Base-by-base conservation (phyloP, 495 filamentous ascomycete genomes). In the Neurospora sp. region DNA sequence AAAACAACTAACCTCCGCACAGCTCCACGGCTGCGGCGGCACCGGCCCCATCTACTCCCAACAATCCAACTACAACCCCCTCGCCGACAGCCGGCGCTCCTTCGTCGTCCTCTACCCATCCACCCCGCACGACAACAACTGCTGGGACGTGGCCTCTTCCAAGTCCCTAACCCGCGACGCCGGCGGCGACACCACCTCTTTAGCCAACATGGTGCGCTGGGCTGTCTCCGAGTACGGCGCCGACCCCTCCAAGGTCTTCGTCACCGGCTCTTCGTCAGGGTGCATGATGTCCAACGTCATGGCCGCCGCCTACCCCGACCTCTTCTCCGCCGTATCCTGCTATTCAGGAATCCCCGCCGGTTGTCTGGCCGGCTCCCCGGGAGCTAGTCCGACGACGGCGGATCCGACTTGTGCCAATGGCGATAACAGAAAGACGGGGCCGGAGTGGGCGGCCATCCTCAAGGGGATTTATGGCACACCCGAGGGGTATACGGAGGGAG, bases 191-290 rank as follows among this genome's bases (percentile, higher is more conserved):
- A 80, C 79, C 76, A 80, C 81, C 46, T 82, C 84, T 11, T 83
- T 89, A 66, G 84, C 82, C 54, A 87, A 84, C 78, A 89, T 90
- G 86, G 59, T 88, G 37, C 81, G 79, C 37, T 87, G 84, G 77
- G 79, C 84, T 27, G 78, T 85, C 48, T 27, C 74, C 10, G 81
- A 81, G n/a, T 87, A 86, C 78, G 78, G 79, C 35, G 85, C 80
- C 31, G 84, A 88, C 75, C 73, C 82, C 0, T 74, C 76, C 71
- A 84, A 82, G 66, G 79, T 87, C 41, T 88, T 81, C 59, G 83
- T 83, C 20, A 84, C 81, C 9, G 86, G 85, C 39, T 81, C 79
- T 4, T 85, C 82, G 7, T 87, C 86, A 0, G 86, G 85, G 0
- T 85, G 82, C 66, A 87, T 86, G 83, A 88, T 88, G 86, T 84